These are phyloP conservation scores for Cymbopogon citratus DNA, from an alignment of 176 grass and related monocot genomes.

Conservation along the genomic window DNA sequence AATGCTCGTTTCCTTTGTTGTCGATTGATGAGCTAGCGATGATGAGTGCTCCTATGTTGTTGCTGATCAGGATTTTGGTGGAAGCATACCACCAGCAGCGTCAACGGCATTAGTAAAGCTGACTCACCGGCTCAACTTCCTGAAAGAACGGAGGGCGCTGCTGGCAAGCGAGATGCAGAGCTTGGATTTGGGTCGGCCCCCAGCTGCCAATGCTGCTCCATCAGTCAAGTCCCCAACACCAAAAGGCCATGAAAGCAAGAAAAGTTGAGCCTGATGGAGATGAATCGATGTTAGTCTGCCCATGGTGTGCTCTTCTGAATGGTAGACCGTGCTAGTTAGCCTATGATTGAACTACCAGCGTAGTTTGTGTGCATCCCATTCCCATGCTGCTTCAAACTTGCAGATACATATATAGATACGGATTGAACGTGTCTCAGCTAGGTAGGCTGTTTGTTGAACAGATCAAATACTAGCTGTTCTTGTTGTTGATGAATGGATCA, in stretches of 20 bases:
- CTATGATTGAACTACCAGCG: neutral
- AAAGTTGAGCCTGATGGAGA: neutral
- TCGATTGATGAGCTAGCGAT: neutral
- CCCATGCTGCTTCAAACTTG: neutral
- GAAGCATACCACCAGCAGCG: slow-evolving; percentile 27
- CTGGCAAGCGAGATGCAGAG: slow-evolving; percentile 66
- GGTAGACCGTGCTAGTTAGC: neutral
- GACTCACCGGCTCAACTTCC: slow-evolving; percentile 76
- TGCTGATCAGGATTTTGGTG: slow-evolving; percentile 57
- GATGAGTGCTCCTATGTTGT: neutral
- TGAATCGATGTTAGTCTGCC: neutral
- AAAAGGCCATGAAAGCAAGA: neutral
- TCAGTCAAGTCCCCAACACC: neutral
- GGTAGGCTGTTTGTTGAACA: neutral
- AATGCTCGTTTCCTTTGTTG: neutral
- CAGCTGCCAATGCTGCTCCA: neutral
- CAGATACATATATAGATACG: neutral
- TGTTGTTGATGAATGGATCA: neutral
- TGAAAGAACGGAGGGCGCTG: slow-evolving; percentile 81
- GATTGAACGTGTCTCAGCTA: neutral
- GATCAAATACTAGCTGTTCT: neutral
- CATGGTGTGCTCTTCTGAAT: neutral
- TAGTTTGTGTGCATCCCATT: neutral
- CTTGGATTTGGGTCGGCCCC: slow-evolving; percentile 38
- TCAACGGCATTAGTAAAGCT: slow-evolving; percentile 60